Evolutionary conservation across 495 filamentous ascomycete species (phyloP).

Genomic region (Penicillium turbatum): DNA sequence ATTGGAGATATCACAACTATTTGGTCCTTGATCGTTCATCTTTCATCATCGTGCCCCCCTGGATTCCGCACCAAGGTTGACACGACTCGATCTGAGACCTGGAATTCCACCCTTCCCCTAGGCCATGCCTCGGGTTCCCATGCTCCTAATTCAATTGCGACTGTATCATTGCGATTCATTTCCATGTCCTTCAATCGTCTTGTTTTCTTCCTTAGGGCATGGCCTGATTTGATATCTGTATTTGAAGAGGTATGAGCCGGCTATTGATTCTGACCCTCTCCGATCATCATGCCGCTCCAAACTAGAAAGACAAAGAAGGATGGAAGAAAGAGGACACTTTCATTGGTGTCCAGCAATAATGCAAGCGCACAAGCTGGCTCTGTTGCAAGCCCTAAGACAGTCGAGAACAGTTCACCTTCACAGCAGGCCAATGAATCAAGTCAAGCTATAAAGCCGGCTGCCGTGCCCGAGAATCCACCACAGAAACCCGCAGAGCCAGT

Average conservation of each 20-base stretch:
- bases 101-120: slow-evolving; percentile 22
- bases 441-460: slow-evolving; percentile 14
- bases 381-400: slow-evolving; percentile 19
- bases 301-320: slow-evolving; percentile 34
- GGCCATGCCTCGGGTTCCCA: slow-evolving; percentile 21
- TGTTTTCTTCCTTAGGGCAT: slow-evolving; percentile 14
- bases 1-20: slow-evolving; percentile 22
- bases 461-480: slow-evolving; percentile 3
- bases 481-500: slow-evolving; percentile 17
- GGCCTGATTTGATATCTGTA: slow-evolving; percentile 14
- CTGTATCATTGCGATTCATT: slow-evolving; percentile 7
- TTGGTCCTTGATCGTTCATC: not conserved
- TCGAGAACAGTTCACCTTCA: slow-evolving; percentile 8
- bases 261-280: slow-evolving; percentile 11
- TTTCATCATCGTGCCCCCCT: slow-evolving; percentile 13
- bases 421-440: slow-evolving; percentile 17
- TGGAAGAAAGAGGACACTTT: slow-evolving; percentile 28
- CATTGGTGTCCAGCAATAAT: slow-evolving; percentile 24
- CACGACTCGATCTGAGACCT: slow-evolving; percentile 14
- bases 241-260: slow-evolving; percentile 16
- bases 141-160: slow-evolving; percentile 9
- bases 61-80: slow-evolving; percentile 22
- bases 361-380: slow-evolving; percentile 23
- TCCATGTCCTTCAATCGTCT: slow-evolving; percentile 19
- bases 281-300: slow-evolving; percentile 33